Conservation (phyloP, 2,329 filamentous ascomycete species). For the Dactylellina drechsleri region DNA sequence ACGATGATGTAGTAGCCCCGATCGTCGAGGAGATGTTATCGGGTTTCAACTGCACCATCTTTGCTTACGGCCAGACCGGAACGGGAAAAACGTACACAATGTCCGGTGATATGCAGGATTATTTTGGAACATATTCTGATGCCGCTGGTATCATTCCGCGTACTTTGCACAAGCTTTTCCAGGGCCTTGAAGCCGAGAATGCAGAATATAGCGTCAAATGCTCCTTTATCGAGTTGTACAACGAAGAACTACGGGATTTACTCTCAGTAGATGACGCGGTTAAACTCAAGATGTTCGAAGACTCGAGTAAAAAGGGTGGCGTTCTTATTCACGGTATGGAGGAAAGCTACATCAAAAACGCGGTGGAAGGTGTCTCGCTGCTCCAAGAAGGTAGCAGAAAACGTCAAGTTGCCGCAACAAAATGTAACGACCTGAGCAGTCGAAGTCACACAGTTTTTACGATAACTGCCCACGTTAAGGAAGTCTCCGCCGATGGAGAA, state of each 20-base stretch:
- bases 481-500: conserved; percentile 81
- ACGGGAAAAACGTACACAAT: conserved; percentile 99
- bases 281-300: conserved; percentile 96
- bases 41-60: conserved; percentile 98
- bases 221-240: conserved; percentile 98
- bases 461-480: conserved; percentile 89
- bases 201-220: conserved; percentile 91
- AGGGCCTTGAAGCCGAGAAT: conserved; percentile 80
- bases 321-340: conserved; percentile 98
- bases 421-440: conserved; percentile 97
- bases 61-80: conserved; percentile 96
- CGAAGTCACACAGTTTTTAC: conserved; percentile 98
- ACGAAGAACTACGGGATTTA: conserved; percentile 92
- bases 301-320: conserved; percentile 83
- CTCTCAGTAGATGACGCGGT: conserved; percentile 81
- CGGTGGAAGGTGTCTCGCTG: conserved; percentile 85
- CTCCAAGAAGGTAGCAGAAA: conserved; percentile 90
- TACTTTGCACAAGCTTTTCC: conserved; percentile 85
- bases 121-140: conserved; percentile 84
- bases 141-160: conserved; percentile 94
- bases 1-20: conserved; percentile 92
- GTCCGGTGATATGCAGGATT: conserved; percentile 96
- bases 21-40: conserved; percentile 95
- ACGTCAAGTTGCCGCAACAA: conserved; percentile 98
- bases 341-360: conserved; percentile 88